Evolutionary conservation across 1,139 yeast genomes (phyloP).

Genomic region (Debaryomycetaceae sp.): DNA sequence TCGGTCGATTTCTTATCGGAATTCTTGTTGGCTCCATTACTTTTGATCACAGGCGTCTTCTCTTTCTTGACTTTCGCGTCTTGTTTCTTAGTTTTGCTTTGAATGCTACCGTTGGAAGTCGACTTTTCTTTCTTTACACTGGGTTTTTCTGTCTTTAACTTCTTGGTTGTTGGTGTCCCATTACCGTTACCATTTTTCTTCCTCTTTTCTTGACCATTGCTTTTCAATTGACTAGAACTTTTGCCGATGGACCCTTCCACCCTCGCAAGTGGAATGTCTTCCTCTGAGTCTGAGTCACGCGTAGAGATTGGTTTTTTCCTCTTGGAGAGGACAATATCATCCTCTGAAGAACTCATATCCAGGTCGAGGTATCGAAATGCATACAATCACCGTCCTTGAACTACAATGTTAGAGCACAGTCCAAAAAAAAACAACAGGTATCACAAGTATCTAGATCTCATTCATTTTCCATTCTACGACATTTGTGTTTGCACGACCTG

Average conservation of each 20-base stretch:
- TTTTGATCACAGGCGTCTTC: slow-evolving; percentile 1
- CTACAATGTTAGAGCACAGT: neutral
- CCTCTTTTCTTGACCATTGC: slow-evolving; percentile 3
- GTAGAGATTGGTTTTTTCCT: slow-evolving; percentile 5
- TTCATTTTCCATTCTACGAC: neutral
- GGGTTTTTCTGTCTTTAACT: slow-evolving; percentile 4
- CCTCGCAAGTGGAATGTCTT: slow-evolving; percentile 9
- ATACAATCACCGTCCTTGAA: neutral
- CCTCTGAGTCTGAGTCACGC: slow-evolving; percentile 7
- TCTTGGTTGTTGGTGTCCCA: slow-evolving; percentile 1
- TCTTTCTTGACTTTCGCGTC: slow-evolving; percentile 4
- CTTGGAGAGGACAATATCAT: slow-evolving; percentile 8
- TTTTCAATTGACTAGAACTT: neutral
- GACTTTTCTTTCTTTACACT: slow-evolving; percentile 1
- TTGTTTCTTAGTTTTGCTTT: neutral
- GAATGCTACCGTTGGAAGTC: neutral
- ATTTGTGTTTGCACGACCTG: neutral
- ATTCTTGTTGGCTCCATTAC: neutral
- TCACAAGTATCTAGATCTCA: neutral
- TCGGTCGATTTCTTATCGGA: slow-evolving; percentile 3
- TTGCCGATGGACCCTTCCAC: slow-evolving; percentile 2
- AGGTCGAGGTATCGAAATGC: neutral
- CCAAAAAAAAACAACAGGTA: neutral
- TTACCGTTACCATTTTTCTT: neutral
- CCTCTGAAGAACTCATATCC: slow-evolving; percentile 10